Conservation (phyloP, 192 early-diverging fungal genomes). For the Phlyctochytrium bullatum region DNA sequence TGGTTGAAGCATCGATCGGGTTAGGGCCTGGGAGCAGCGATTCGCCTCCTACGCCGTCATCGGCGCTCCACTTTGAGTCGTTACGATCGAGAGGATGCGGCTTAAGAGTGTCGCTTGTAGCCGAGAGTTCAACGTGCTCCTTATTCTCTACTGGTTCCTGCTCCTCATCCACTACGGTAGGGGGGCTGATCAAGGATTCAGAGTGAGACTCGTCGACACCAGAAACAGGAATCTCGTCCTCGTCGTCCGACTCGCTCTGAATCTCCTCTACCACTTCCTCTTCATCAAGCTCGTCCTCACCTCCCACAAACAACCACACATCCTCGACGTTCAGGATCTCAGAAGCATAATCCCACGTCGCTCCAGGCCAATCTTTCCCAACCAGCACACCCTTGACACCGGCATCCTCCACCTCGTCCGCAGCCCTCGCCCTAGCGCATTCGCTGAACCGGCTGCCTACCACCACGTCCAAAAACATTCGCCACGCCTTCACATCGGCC, state of each 20-base stretch:
- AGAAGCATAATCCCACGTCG: constrained; percentile 10
- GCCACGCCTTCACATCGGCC: constrained; percentile 2
- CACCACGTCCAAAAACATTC: constrained; percentile 20
- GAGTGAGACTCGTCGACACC: too few relatives aligned
- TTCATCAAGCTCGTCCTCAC: constrained; percentile 16
- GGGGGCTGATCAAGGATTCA: too few relatives aligned
- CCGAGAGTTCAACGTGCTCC: too few relatives aligned
- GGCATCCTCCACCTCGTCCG: background rate
- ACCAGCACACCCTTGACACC: background rate
- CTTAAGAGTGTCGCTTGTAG: too few relatives aligned
- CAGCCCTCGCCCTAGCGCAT: background rate
- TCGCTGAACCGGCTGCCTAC: constrained; percentile 1
- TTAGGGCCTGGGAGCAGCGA: too few relatives aligned
- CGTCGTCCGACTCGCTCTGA: too few relatives aligned
- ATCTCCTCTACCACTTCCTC: background rate
- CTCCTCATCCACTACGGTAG: too few relatives aligned
- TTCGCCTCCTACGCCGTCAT: too few relatives aligned
- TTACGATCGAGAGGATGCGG: too few relatives aligned
- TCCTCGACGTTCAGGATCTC: constrained; percentile 24
- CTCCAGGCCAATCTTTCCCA: background rate
- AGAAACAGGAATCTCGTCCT: background rate
- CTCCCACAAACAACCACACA: constrained; percentile 30
- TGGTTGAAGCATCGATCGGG: too few relatives aligned
- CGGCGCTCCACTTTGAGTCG: too few relatives aligned
- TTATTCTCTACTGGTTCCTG: too few relatives aligned